phyloP scores from a whole-genome alignment of 352 stramenopile species.

The Phytopythium kandeliae region DNA sequence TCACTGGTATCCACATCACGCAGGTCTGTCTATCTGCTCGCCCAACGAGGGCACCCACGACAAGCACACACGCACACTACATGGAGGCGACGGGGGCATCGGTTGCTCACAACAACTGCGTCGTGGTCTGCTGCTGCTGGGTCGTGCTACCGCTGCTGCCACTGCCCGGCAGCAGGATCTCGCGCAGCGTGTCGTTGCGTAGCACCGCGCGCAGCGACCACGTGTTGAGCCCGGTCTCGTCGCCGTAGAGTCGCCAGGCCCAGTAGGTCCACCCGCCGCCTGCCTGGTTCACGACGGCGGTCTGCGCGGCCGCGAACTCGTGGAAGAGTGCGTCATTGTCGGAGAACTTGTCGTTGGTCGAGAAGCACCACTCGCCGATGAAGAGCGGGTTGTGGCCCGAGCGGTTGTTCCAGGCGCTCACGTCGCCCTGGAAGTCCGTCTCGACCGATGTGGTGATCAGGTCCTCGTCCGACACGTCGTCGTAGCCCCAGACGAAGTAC shows the following conservation, averaged over 20 bases:
- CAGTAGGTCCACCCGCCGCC: slow-evolving; percentile 71
- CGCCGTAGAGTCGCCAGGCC: slow-evolving; percentile 64
- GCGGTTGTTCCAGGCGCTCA: slow-evolving; percentile 9
- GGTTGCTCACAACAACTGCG: background rate
- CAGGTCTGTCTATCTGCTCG: background rate
- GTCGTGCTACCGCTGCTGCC: slow-evolving; percentile 4
- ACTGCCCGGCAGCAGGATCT: slow-evolving; percentile 21
- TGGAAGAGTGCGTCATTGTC: slow-evolving; percentile 35
- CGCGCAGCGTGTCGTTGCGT: slow-evolving; percentile 30
- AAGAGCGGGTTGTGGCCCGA: slow-evolving; percentile 38
- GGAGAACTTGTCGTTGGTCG: slow-evolving; percentile 53
- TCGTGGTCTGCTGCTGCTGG: slow-evolving; percentile 1
- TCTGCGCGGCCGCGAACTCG: slow-evolving; percentile 39
- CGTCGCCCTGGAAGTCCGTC: slow-evolving; percentile 10
- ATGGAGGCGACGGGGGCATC: background rate
- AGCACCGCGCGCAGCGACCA: slow-evolving; percentile 63
- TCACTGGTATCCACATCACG: background rate
- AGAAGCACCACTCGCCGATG: slow-evolving; percentile 60
- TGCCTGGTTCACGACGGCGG: slow-evolving; percentile 43
- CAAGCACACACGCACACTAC: background rate
- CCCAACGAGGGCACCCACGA: background rate
- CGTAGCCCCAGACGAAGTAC: slow-evolving; percentile 81
- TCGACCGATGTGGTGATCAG: slow-evolving; percentile 7
- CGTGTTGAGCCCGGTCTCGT: slow-evolving; percentile 48
- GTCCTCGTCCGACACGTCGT: slow-evolving; percentile 34